These are phyloP conservation scores for Cytospora leucostoma DNA, from an alignment of 2,329 filamentous ascomycete species.

Conservation along the genomic window DNA sequence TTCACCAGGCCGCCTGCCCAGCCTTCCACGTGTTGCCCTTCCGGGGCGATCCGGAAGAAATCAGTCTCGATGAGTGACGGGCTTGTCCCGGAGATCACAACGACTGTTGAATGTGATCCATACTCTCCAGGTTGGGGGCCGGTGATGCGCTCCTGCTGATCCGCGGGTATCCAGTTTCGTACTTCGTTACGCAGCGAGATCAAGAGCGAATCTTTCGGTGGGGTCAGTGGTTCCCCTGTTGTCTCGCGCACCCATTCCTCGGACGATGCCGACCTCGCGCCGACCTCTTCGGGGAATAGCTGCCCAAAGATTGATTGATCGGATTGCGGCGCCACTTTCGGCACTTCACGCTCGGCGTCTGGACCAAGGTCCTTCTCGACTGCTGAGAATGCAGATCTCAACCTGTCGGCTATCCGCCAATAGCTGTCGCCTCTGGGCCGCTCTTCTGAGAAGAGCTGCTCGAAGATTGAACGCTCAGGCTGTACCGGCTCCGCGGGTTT, in stretches of 20 bases:
- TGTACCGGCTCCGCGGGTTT: neutral
- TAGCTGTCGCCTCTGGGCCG: neutral
- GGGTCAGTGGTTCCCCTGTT: neutral
- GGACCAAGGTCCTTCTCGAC: neutral
- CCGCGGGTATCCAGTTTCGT: slow-evolving; percentile 24
- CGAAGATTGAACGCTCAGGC: slow-evolving; percentile 14
- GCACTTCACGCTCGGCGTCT: neutral
- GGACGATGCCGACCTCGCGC: neutral
- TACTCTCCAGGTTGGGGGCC: slow-evolving; percentile 17
- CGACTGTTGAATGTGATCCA: slow-evolving; percentile 33
- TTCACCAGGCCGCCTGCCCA: slow-evolving; percentile 67
- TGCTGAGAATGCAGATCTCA: slow-evolving; percentile 5
- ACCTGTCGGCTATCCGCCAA: neutral
- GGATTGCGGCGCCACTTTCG: neutral
- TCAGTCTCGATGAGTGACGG: slow-evolving; percentile 65
- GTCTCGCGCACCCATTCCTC: neutral
- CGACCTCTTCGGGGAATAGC: slow-evolving; percentile 21
- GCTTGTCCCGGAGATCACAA: slow-evolving; percentile 62
- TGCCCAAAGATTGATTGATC: slow-evolving; percentile 13
- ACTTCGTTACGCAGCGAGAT: slow-evolving; percentile 26
- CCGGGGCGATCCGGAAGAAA: slow-evolving; percentile 67
- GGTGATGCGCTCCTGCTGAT: neutral
- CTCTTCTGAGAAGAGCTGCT: slow-evolving; percentile 18
- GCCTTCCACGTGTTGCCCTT: slow-evolving; percentile 63
- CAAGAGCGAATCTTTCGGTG: slow-evolving; percentile 12